Percentiles rank a stretch among this genome's conserved stretches.
Conservation (phyloP, 179 eudicot genomes). For the Corrigiola litoralis region DNA sequence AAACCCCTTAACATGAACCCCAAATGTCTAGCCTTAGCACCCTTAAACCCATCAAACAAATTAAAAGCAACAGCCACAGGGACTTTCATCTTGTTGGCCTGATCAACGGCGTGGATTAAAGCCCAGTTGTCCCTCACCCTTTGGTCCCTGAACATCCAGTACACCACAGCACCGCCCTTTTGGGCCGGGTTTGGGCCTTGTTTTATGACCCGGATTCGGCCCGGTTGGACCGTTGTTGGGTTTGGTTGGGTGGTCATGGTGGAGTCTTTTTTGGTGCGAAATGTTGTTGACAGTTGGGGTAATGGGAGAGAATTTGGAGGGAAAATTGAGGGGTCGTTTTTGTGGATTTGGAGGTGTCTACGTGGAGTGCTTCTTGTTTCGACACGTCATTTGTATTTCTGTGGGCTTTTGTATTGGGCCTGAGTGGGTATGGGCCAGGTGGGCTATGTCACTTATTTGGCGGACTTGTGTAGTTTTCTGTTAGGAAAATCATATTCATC, state of each 20-base stretch:
- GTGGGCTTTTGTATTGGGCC: not conserved
- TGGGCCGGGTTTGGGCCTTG: conserved; percentile 25
- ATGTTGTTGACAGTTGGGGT: not conserved
- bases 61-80: conserved; percentile 84
- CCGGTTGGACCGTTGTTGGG: conserved; percentile 45
- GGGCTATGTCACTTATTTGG: no score
- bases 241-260: conserved; percentile 19
- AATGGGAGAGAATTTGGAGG: not conserved
- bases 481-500: no score
- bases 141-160: conserved; percentile 99
- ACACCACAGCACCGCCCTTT: conserved; percentile 77
- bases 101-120: conserved; percentile 82
- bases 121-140: conserved; percentile 95
- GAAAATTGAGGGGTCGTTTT: conserved; percentile 40
- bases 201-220: conserved; percentile 60
- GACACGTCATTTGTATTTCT: conserved; percentile 13
- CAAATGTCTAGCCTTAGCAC: conserved; percentile 78
- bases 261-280: not conserved
- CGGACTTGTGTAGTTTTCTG: no score
- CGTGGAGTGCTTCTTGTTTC: conserved; percentile 23
- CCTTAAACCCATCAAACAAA: conserved; percentile 75
- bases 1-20: conserved; percentile 91
- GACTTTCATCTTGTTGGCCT: conserved; percentile 63
- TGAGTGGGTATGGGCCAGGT: not conserved
- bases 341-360: conserved; percentile 41